phyloP scores from a whole-genome alignment of 2,329 filamentous ascomycete genomes.

The Xylaria sp. region DNA sequence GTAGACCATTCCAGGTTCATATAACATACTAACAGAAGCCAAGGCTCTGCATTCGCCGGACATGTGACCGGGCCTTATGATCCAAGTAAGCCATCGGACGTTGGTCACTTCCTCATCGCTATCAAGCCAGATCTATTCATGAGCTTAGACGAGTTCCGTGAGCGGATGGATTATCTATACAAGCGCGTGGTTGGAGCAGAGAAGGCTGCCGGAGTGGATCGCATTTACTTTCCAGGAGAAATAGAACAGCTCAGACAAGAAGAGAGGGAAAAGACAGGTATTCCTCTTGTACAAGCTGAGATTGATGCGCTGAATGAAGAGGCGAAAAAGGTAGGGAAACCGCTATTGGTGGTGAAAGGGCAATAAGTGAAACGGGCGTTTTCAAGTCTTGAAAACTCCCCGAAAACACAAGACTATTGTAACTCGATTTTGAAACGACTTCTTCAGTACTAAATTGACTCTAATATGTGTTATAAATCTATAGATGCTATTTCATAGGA shows the following conservation, averaged over 20 bases:
- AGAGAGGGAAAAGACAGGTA: slow-evolving; percentile 64
- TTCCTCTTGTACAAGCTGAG: slow-evolving; percentile 68
- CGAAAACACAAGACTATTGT: neutral
- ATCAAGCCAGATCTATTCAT: slow-evolving; percentile 82
- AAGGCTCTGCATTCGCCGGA: slow-evolving; percentile 80
- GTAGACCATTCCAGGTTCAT: neutral
- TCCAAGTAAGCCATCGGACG: slow-evolving; percentile 72
- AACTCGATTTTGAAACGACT: neutral
- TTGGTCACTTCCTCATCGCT: slow-evolving; percentile 78
- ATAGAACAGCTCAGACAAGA: slow-evolving; percentile 67
- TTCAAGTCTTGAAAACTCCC: neutral
- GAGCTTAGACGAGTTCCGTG: slow-evolving; percentile 74
- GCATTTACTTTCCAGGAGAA: slow-evolving; percentile 72
- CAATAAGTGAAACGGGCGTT: slow-evolving; percentile 22
- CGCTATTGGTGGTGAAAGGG: slow-evolving; percentile 41
- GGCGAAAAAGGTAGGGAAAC: slow-evolving; percentile 58
- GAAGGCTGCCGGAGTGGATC: slow-evolving; percentile 65
- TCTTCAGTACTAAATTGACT: neutral
- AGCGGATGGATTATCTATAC: slow-evolving; percentile 68
- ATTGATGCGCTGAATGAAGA: slow-evolving; percentile 67
- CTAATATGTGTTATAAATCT: neutral
- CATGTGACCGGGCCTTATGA: slow-evolving; percentile 83
- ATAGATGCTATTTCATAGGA: no score
- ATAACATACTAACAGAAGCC: slow-evolving; percentile 8
- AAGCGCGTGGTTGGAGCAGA: slow-evolving; percentile 64